phyloP scores from a whole-genome alignment of 176 grass and related monocot species.

The Cenchrus purpureus region DNA sequence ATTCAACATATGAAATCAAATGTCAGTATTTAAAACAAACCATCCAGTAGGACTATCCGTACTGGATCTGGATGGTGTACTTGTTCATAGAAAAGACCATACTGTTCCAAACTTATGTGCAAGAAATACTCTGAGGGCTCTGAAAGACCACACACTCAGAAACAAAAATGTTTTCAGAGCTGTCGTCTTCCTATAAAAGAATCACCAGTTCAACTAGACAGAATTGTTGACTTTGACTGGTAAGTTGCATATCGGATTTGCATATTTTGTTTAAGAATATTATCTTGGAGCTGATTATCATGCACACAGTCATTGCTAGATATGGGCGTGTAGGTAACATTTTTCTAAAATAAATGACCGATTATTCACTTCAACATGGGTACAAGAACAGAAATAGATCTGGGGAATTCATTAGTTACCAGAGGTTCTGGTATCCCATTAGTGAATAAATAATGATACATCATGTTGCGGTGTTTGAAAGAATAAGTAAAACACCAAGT shows the following conservation, averaged over 20 bases:
- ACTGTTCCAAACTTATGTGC: neutral
- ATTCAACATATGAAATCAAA: neutral
- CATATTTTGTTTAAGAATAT: neutral
- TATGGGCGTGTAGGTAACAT: neutral
- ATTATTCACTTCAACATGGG: neutral
- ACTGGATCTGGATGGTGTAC: too few species aligned
- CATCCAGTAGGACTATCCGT: neutral
- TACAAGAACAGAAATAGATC: neutral
- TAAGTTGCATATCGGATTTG: neutral
- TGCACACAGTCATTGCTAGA: neutral
- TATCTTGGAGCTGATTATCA: neutral
- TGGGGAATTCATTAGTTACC: constrained; percentile 1
- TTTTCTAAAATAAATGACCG: neutral
- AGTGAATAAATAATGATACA: neutral
- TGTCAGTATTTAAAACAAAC: constrained; percentile 23
- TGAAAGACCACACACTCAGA: neutral
- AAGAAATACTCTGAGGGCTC: constrained; percentile 8
- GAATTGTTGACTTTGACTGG: neutral
- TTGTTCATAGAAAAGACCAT: neutral
- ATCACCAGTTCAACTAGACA: constrained; percentile 2
- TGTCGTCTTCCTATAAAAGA: neutral
- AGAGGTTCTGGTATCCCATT: neutral
- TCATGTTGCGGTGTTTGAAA: neutral
- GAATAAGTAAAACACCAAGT: neutral
- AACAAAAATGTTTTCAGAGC: neutral